Conservation (phyloP, 768 basidiomycete species). For the Termitomyces sp. region DNA sequence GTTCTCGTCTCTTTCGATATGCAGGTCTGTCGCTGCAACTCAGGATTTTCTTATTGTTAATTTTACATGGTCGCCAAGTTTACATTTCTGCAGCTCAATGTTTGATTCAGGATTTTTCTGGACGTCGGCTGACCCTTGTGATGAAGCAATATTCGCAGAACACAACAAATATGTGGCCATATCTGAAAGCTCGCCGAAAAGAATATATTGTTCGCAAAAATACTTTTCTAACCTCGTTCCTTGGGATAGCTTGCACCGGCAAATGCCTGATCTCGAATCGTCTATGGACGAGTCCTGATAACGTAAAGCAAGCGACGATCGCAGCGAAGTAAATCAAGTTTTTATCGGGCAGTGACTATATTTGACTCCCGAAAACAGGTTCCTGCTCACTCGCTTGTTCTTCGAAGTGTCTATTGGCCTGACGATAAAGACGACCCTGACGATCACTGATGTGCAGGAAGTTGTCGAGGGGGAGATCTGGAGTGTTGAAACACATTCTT, state of each 20-base stretch:
- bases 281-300: slow-evolving; percentile 61
- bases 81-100: slow-evolving; percentile 58
- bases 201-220: slow-evolving; percentile 37
- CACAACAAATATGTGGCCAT: slow-evolving; percentile 72
- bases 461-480: slow-evolving; percentile 59
- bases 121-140: slow-evolving; percentile 41
- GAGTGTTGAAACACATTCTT: slow-evolving; percentile 38
- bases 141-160: slow-evolving; percentile 35
- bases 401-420: slow-evolving; percentile 56
- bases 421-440: slow-evolving; percentile 22
- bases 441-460: slow-evolving; percentile 47
- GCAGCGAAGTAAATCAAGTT: slow-evolving; percentile 45
- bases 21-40: slow-evolving; percentile 40
- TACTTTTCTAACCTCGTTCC: slow-evolving; percentile 47
- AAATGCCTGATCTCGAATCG: slow-evolving; percentile 33
- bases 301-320: slow-evolving; percentile 51
- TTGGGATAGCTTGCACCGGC: slow-evolving; percentile 35
- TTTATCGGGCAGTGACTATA: neutral
- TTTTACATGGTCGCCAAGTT: slow-evolving; percentile 33
- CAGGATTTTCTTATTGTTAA: neutral
- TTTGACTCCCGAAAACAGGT: slow-evolving; percentile 37
- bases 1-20: slow-evolving; percentile 61
- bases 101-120: slow-evolving; percentile 44
- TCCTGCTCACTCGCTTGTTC: slow-evolving; percentile 60
- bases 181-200: slow-evolving; percentile 46